Conservation (phyloP, 1,139 yeast species). For the Hansenula lynferdii region DNA sequence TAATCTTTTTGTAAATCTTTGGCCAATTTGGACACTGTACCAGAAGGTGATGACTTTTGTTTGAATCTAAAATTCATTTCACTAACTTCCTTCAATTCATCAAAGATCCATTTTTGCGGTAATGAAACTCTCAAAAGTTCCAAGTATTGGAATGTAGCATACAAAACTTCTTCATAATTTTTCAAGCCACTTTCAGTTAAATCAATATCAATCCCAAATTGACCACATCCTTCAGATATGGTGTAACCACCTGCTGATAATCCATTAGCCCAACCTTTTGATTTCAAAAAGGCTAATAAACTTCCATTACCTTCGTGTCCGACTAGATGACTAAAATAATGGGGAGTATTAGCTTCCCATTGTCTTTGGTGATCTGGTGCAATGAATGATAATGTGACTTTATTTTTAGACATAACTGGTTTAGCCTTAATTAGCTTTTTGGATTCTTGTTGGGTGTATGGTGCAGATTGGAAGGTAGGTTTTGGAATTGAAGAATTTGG, state of each 20-base stretch:
- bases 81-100: slow-evolving; percentile 43
- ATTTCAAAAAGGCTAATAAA: slow-evolving; percentile 61
- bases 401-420: slow-evolving; percentile 78
- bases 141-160: slow-evolving; percentile 65
- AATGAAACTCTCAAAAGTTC: slow-evolving; percentile 47
- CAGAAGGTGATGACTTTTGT: slow-evolving; percentile 60
- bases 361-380: slow-evolving; percentile 67
- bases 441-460: slow-evolving; percentile 41
- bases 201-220: slow-evolving; percentile 65
- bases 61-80: slow-evolving; percentile 55
- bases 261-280: slow-evolving; percentile 73
- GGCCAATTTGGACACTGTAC: slow-evolving; percentile 51
- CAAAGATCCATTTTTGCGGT: slow-evolving; percentile 55
- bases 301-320: slow-evolving; percentile 95
- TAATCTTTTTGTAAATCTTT: slow-evolving; percentile 41
- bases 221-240: slow-evolving; percentile 64
- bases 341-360: slow-evolving; percentile 68
- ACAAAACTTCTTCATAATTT: slow-evolving; percentile 57
- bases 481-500: slow-evolving; percentile 48
- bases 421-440: slow-evolving; percentile 57
- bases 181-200: slow-evolving; percentile 69
- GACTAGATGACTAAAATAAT: slow-evolving; percentile 70
- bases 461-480: slow-evolving; percentile 45
- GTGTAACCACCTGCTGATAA: slow-evolving; percentile 71
- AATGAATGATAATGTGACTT: slow-evolving; percentile 61